These are phyloP conservation scores for Grifola frondosa DNA, from an alignment of 1,284 basidiomycete species.

Conservation along the genomic window DNA sequence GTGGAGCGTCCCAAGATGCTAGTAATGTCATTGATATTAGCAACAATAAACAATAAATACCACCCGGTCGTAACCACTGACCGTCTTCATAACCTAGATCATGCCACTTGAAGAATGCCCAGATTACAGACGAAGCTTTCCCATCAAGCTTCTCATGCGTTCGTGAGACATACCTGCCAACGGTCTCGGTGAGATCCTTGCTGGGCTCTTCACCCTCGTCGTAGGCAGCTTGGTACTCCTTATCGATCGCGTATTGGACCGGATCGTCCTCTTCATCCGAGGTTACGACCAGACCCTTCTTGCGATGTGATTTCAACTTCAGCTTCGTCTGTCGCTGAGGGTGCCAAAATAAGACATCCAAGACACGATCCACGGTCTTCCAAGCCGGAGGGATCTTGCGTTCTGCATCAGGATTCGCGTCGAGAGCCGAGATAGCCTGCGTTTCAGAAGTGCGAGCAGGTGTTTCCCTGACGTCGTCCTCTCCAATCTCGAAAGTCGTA, in stretches of 20 bases:
- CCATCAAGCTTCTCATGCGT: conserved; percentile 44
- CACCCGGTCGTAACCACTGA: conserved; percentile 33
- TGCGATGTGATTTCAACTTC: conserved; percentile 26
- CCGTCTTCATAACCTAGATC: conserved; percentile 89
- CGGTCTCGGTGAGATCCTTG: conserved; percentile 47
- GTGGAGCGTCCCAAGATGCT: conserved; percentile 93
- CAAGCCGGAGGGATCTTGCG: conserved; percentile 67
- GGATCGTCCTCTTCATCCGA: conserved; percentile 30
- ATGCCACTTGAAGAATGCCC: conserved; percentile 87
- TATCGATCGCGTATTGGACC: conserved; percentile 21
- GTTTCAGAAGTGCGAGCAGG: conserved; percentile 33
- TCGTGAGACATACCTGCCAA: conserved; percentile 60
- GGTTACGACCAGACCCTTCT: conserved; percentile 21
- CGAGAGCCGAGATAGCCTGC: conserved; percentile 34
- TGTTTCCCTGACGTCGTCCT: conserved; percentile 35
- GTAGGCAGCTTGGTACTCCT: conserved; percentile 43
- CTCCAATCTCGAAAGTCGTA: conserved; percentile 18
- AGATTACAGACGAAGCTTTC: conserved; percentile 61
- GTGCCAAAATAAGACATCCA: conserved; percentile 72
- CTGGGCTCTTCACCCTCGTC: conserved; percentile 59
- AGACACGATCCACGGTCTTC: conserved; percentile 79
- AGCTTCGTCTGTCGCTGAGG: conserved; percentile 31
- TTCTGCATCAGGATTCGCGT: conserved; percentile 56
- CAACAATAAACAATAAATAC: not conserved
- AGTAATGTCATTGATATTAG: not conserved